Conservation (phyloP, 768 basidiomycete genomes). For the Collybiopsis luxurians region DNA sequence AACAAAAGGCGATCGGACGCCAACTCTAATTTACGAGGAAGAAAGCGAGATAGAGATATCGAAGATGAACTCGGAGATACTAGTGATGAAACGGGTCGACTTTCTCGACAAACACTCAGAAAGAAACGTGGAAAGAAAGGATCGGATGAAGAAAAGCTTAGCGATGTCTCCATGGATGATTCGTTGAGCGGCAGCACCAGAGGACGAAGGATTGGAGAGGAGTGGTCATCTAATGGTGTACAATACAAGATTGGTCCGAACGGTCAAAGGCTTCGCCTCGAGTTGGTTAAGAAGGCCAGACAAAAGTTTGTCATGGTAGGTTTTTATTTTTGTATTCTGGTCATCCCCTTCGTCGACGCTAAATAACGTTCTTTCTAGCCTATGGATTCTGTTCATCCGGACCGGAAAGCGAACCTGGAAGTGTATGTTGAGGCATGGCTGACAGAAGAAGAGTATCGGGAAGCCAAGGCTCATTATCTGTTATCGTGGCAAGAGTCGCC, state of each 20-base stretch:
- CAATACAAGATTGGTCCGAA: conserved; percentile 70
- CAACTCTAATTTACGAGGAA: conserved; percentile 40
- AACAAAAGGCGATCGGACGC: conserved; percentile 54
- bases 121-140: conserved; percentile 57
- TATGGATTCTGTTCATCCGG: conserved; percentile 74
- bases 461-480: conserved; percentile 56
- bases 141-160: conserved; percentile 30
- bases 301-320: conserved; percentile 74
- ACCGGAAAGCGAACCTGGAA: conserved; percentile 63
- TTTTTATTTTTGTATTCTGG: conserved; percentile 2
- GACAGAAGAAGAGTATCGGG: conserved; percentile 67
- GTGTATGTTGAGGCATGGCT: conserved; percentile 81
- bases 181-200: conserved; percentile 51
- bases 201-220: conserved; percentile 63
- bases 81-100: conserved; percentile 31
- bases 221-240: conserved; percentile 73
- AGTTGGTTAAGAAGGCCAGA: conserved; percentile 67
- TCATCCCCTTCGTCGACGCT: conserved; percentile 5
- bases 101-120: conserved; percentile 25
- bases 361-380: conserved; percentile 43
- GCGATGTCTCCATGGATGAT: conserved; percentile 48
- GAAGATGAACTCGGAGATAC: conserved; percentile 45
- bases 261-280: conserved; percentile 66
- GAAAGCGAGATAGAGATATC: conserved; percentile 64
- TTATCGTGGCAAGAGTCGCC: conserved; percentile 70